Evolutionary conservation across 148 eudicot species (phyloP).

Genomic region (Pouteria glomerata): DNA sequence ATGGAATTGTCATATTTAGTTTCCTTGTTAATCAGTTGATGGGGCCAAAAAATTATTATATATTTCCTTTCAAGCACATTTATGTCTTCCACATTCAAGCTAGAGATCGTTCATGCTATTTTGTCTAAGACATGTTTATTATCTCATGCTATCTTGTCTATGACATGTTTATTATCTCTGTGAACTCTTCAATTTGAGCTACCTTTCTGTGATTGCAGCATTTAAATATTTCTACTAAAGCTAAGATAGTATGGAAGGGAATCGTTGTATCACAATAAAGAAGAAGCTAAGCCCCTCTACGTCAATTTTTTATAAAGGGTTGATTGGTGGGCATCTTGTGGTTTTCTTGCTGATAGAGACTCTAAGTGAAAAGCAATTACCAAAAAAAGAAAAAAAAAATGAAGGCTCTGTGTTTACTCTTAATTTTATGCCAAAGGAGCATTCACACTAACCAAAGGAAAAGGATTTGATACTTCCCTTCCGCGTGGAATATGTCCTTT

Average conservation of each 20-base stretch:
- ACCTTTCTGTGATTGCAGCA: conserved; percentile 6
- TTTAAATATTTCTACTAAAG: not conserved
- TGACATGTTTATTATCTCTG: too few species aligned
- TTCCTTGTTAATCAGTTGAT: not conserved
- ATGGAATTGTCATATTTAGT: not conserved
- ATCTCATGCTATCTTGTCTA: too few species aligned
- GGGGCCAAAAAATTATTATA: too few species aligned
- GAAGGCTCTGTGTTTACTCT: conserved; percentile 16
- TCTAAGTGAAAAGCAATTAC: conserved; percentile 14
- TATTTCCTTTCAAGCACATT: too few species aligned
- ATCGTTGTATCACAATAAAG: not conserved
- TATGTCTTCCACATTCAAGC: not conserved
- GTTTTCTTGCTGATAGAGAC: conserved; percentile 15
- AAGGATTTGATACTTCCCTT: conserved; percentile 18
- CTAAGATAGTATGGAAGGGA: not conserved
- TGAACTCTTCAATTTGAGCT: too few species aligned
- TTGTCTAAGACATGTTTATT: not conserved
- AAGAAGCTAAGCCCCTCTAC: conserved; percentile 5
- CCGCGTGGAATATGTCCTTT: conserved; percentile 15
- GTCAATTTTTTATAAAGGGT: conserved; percentile 14
- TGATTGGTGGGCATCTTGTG: conserved; percentile 38
- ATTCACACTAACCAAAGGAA: conserved; percentile 25
- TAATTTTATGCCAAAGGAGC: conserved; percentile 30
- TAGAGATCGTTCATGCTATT: not conserved
- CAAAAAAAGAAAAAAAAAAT: too few species aligned